Conservation (phyloP, 2,329 filamentous ascomycete genomes). For the Colletotrichum sansevieriae region DNA sequence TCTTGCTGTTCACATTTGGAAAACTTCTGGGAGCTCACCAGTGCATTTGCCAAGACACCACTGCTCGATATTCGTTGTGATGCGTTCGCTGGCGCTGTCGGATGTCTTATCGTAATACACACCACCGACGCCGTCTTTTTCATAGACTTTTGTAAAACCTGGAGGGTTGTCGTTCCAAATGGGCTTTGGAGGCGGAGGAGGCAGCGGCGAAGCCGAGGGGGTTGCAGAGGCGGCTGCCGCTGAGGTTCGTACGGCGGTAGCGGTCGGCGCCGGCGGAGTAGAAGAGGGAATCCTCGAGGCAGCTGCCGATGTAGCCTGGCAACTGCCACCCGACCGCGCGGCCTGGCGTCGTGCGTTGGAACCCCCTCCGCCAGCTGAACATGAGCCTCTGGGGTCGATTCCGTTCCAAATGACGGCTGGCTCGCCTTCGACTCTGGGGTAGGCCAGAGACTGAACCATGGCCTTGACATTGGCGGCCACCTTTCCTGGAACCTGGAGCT, state of each 20-base stretch:
- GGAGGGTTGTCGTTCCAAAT: background rate
- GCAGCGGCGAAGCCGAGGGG: background rate
- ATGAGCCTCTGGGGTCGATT: conserved; percentile 17
- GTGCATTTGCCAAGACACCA: conserved; percentile 28
- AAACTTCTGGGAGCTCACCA: background rate
- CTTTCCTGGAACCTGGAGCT: conserved; percentile 16
- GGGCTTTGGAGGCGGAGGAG: conserved; percentile 10
- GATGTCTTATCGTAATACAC: background rate
- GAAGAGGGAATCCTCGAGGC: conserved; percentile 7
- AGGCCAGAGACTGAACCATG: conserved; percentile 21
- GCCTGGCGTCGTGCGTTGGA: conserved; percentile 5
- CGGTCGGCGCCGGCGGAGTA: background rate
- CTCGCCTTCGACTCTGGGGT: conserved; percentile 1
- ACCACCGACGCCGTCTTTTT: conserved; percentile 9
- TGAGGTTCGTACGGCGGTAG: background rate
- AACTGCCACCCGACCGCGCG: background rate
- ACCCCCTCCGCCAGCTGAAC: background rate
- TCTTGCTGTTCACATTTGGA: background rate
- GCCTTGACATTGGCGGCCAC: conserved; percentile 26
- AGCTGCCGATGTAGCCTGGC: conserved; percentile 14
- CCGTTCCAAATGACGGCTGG: conserved; percentile 31
- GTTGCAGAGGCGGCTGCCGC: background rate
- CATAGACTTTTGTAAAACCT: conserved; percentile 23
- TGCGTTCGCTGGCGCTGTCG: background rate
- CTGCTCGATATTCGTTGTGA: conserved; percentile 4